Evolutionary conservation across 495 filamentous ascomycete species (phyloP).

Genomic region (Cladorrhinum samala): DNA sequence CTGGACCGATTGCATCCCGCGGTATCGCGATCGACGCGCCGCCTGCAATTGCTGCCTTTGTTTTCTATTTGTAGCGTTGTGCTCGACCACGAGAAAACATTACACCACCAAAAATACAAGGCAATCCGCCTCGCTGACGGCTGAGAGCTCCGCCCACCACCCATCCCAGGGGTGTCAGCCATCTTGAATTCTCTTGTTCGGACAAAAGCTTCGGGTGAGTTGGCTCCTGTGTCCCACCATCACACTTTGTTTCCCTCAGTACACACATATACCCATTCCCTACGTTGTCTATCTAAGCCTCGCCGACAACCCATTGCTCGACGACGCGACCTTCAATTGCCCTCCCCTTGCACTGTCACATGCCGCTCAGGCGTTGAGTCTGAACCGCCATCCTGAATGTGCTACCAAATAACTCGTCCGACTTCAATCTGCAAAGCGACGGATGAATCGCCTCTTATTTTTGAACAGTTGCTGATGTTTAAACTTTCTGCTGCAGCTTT

Average conservation of each 20-base stretch:
- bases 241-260: neutral
- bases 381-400: too few relatives aligned
- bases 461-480: too few relatives aligned
- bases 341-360: too few relatives aligned
- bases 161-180: neutral
- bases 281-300: neutral
- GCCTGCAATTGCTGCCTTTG: neutral
- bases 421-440: too few relatives aligned
- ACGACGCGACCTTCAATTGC: too few relatives aligned
- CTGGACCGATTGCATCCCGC: neutral
- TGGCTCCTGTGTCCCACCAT: conserved; percentile 9
- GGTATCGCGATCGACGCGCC: neutral
- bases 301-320: neutral
- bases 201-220: conserved; percentile 10
- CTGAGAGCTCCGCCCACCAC: conserved; percentile 11
- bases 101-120: neutral
- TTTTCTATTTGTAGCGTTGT: neutral
- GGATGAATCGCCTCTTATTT: too few relatives aligned
- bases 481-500: too few relatives aligned
- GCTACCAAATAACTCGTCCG: too few relatives aligned
- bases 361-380: too few relatives aligned
- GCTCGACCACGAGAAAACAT: neutral
- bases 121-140: conserved; percentile 7
- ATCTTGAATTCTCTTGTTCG: neutral
- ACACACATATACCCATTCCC: neutral